A percentile compares a stretch with the other conserved stretches of the same genome.
Evolutionary conservation across 2,329 filamentous ascomycete genomes (phyloP).

Genomic region (Arachnomyces sp.): DNA sequence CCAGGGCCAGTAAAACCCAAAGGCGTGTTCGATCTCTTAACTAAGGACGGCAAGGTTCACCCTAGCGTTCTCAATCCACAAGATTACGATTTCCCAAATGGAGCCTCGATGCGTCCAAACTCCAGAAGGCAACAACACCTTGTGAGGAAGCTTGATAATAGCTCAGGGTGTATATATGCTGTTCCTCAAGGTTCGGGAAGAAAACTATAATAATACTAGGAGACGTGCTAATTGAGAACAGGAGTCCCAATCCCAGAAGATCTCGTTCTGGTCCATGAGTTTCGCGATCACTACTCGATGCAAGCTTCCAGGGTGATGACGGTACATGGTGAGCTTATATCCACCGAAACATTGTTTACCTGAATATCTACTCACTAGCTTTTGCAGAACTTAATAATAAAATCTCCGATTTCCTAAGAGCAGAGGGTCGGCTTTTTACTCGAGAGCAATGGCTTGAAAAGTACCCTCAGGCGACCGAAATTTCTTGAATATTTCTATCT

Average conservation of each 20-base stretch:
- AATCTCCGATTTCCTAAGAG: constrained; percentile 1
- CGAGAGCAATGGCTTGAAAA: constrained; percentile 2
- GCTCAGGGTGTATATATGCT: constrained; percentile 5
- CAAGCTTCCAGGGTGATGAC: constrained; percentile 16
- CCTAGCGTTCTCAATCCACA: constrained; percentile 1
- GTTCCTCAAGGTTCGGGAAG: constrained; percentile 8
- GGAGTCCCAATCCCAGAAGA: constrained; percentile 13
- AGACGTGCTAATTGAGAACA: neutral
- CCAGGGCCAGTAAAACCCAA: neutral
- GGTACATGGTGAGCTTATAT: constrained; percentile 8
- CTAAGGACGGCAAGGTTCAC: neutral
- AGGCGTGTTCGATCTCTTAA: constrained; percentile 5
- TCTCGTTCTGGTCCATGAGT: constrained; percentile 19
- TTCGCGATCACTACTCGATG: constrained; percentile 17
- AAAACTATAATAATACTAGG: neutral
- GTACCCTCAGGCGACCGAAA: neutral
- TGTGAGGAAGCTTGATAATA: constrained; percentile 4
- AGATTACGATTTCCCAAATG: neutral
- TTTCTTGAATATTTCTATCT: neutral
- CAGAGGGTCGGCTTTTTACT: neutral
- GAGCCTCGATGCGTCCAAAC: constrained; percentile 12
- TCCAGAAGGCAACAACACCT: constrained; percentile 5
- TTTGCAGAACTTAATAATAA: constrained; percentile 1
- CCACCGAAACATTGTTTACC: neutral
- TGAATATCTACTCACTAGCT: neutral